Base-by-base conservation (phyloP, 2,329 filamentous ascomycete genomes). In the Lomentospora prolificans region DNA sequence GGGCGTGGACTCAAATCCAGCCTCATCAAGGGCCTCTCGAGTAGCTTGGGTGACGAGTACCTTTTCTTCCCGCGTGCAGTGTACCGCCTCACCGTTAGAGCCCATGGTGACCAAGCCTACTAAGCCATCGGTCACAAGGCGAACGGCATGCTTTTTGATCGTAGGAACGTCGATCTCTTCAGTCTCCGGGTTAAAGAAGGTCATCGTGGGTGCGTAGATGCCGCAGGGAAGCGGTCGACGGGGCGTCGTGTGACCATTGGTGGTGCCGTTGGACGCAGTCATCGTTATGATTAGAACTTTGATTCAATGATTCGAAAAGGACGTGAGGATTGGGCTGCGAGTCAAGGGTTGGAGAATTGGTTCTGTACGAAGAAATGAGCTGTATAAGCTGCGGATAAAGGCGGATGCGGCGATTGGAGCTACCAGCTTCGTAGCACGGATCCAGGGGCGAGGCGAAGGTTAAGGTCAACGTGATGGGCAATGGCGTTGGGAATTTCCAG, bases 171-270 rank as follows among this genome's bases (percentile, higher is more conserved):
- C 90, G 64, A 95, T 79, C 51, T 94, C 88, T 72, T 95, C 90
- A 50, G 88, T 94, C 61, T 85, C 80, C 5, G 86, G 78, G 71
- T 92, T 76, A 75, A 95, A 95, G 70, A 95, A 95, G 64, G 89
- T 95, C 84, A 94, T 89, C 58, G 87, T 92, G 25, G 90, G 90
- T 58, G 87, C 87, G 70, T 94, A 95, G 68, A 94, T 90, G 67
- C 89, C 89, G 65, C 86, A 85, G 48, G 87, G 86, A 56, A 95
- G 80, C 60, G 85, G 77, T 57, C 78, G 73, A 59, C 73, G 72
- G 28, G 28, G 17, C 9, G 41, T 24, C n/a, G 52, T 25, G 51
- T 54, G 55, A 53, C 60, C 60, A 41, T 61, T 61, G 19, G 46
- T n/a, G 39, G 28, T 55, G 48, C 60, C 60, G 56, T 62, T 61